These are phyloP conservation scores for Cucurbitaria berberidis DNA, from an alignment of 2,329 filamentous ascomycete genomes.

Conservation along the genomic window DNA sequence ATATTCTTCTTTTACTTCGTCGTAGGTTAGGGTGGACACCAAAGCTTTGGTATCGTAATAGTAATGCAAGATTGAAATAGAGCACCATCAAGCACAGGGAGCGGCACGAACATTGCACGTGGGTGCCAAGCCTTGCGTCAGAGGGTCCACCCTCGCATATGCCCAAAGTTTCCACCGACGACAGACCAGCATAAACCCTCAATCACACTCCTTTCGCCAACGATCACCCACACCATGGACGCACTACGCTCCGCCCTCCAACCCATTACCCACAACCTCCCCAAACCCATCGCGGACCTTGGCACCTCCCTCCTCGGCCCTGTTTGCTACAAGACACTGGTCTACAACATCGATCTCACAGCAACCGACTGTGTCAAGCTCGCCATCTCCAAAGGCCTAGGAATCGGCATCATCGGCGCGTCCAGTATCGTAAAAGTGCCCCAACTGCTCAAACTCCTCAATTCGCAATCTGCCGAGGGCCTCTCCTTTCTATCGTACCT, in stretches of 20 bases:
- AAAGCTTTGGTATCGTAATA: constrained; percentile 21
- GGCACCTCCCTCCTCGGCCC: constrained; percentile 70
- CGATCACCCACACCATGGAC: constrained; percentile 49
- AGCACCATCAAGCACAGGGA: not conserved
- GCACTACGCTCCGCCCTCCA: constrained; percentile 52
- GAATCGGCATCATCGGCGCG: constrained; percentile 89
- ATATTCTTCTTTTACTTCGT: constrained; percentile 9
- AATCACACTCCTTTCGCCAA: constrained; percentile 10
- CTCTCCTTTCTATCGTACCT: constrained; percentile 90
- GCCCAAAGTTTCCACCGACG: constrained; percentile 6
- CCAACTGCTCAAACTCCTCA: constrained; percentile 90
- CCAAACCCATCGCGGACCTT: constrained; percentile 42
- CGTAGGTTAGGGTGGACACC: constrained; percentile 6
- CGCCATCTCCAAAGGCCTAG: constrained; percentile 88
- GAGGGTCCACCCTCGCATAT: not conserved
- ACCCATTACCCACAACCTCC: constrained; percentile 55
- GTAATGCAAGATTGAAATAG: constrained; percentile 16
- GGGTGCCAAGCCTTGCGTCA: constrained; percentile 20
- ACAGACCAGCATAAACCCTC: constrained; percentile 9
- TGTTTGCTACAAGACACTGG: constrained; percentile 83
- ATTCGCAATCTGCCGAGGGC: constrained; percentile 79
- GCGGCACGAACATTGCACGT: not conserved
- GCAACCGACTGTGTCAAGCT: constrained; percentile 84
- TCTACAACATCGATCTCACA: constrained; percentile 82
- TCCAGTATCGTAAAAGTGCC: constrained; percentile 94